A percentile compares a stretch with the other conserved stretches of the same genome.
phyloP scores from a whole-genome alignment of 495 filamentous ascomycete genomes.

The Lineolata rhizophorae region DNA sequence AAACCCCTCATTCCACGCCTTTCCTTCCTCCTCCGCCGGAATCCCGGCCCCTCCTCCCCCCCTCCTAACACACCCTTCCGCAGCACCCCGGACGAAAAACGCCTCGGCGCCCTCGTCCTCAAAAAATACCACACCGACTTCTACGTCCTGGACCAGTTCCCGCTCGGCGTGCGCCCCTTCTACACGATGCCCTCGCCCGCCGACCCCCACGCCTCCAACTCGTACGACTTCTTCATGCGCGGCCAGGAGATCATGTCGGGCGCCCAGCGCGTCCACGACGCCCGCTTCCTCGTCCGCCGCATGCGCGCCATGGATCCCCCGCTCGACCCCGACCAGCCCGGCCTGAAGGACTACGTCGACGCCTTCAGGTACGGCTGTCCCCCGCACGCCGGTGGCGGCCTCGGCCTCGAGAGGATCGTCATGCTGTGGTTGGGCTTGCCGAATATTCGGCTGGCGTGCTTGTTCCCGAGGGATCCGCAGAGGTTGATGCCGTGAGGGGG shows the following conservation, averaged over 20 bases:
- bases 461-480: conserved; percentile 74
- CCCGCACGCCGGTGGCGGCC: conserved; percentile 68
- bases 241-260: conserved; percentile 78
- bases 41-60: neutral
- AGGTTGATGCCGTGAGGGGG: no score
- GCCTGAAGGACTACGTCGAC: conserved; percentile 67
- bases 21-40: no score
- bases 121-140: conserved; percentile 78
- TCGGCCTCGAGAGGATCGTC: conserved; percentile 75
- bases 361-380: conserved; percentile 60
- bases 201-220: conserved; percentile 44
- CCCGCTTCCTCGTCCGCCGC: conserved; percentile 40
- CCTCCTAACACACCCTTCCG: conserved; percentile 7
- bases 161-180: conserved; percentile 64
- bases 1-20: neutral
- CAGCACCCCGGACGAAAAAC: conserved; percentile 66
- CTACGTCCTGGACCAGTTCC: conserved; percentile 83
- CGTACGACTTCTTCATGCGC: conserved; percentile 88
- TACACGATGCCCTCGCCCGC: conserved; percentile 62
- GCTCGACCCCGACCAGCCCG: conserved; percentile 46
- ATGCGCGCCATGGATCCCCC: conserved; percentile 44
- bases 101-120: conserved; percentile 63
- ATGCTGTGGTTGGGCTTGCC: conserved; percentile 72
- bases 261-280: conserved; percentile 65
- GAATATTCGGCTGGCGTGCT: conserved; percentile 53